Percentiles rank a stretch among this genome's conserved stretches.
These are phyloP conservation scores for Sporothrix brasiliensis DNA, from an alignment of 2,329 filamentous ascomycete genomes.

Conservation along the genomic window DNA sequence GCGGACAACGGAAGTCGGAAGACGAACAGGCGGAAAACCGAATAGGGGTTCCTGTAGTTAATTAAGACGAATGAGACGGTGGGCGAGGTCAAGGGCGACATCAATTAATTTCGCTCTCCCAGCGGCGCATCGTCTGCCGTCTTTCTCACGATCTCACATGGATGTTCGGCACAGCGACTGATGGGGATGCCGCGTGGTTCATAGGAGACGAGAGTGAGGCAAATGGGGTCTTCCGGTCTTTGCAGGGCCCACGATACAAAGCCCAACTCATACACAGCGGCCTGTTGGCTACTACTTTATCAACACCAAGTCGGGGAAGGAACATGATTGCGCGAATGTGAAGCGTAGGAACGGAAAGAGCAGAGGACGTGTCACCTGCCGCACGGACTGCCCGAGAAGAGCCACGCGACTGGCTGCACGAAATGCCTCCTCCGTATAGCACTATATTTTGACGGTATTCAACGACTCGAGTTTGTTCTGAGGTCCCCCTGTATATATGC, in stretches of 20 bases:
- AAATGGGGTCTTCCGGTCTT: background rate
- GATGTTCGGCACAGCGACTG: slow-evolving; percentile 23
- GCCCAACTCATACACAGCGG: background rate
- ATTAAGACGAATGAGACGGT: slow-evolving; percentile 4
- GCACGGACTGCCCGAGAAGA: background rate
- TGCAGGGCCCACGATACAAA: background rate
- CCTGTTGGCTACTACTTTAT: background rate
- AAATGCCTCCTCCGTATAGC: background rate
- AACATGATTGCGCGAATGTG: background rate
- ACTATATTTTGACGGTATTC: background rate
- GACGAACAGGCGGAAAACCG: background rate
- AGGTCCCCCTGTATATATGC: background rate
- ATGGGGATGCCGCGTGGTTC: background rate
- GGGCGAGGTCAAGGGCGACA: background rate
- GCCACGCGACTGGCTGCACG: background rate
- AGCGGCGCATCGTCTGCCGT: slow-evolving; percentile 25
- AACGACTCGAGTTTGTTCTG: background rate
- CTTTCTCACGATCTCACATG: slow-evolving; percentile 20
- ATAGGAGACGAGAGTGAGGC: background rate
- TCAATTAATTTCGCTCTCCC: slow-evolving; percentile 16
- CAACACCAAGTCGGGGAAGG: background rate
- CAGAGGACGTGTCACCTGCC: background rate
- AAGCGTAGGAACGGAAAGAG: background rate
- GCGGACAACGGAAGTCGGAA: background rate
- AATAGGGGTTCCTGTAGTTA: slow-evolving; percentile 20